Evolutionary conservation across 305 asterid genomes (phyloP).

Genomic region (Fraxinus platypoda): DNA sequence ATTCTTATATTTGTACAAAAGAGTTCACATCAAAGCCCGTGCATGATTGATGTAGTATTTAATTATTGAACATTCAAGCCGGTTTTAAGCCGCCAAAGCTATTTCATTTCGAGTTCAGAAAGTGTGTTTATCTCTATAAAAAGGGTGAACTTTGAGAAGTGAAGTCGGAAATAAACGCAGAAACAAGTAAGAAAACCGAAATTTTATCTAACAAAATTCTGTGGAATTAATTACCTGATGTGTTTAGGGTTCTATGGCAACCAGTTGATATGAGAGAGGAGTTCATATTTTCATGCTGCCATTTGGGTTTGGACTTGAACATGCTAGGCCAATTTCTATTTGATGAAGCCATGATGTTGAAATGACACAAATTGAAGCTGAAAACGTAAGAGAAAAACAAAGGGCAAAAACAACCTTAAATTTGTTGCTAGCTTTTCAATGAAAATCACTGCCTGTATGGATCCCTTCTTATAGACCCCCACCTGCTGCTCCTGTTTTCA

Average conservation of each 20-base stretch:
- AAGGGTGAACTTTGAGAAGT: not conserved
- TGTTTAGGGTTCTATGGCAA: slow-evolving; percentile 40
- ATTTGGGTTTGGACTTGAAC: slow-evolving; percentile 90
- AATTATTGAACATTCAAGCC: not conserved
- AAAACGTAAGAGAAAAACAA: not conserved
- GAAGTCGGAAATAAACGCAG: not conserved
- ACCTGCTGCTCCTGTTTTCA: not conserved
- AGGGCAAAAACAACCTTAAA: not conserved
- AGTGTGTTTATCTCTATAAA: not conserved
- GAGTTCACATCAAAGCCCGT: not conserved
- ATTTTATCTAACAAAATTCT: not conserved
- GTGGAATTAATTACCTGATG: slow-evolving; percentile 41
- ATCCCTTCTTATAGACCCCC: not conserved
- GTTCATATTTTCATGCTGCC: slow-evolving; percentile 50
- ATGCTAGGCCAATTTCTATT: slow-evolving; percentile 99
- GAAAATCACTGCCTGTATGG: not conserved
- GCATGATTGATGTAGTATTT: not conserved
- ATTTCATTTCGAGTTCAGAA: not conserved
- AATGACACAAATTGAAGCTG: slow-evolving; percentile 3
- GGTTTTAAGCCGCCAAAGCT: not conserved
- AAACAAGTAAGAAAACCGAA: not conserved
- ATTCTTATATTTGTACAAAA: not conserved
- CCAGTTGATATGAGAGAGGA: slow-evolving; percentile 37
- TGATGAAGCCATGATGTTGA: slow-evolving; percentile 66
- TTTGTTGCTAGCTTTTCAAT: not conserved